These are phyloP conservation scores for Myrica gale DNA, from an alignment of 306 rosid genomes.

Conservation along the genomic window DNA sequence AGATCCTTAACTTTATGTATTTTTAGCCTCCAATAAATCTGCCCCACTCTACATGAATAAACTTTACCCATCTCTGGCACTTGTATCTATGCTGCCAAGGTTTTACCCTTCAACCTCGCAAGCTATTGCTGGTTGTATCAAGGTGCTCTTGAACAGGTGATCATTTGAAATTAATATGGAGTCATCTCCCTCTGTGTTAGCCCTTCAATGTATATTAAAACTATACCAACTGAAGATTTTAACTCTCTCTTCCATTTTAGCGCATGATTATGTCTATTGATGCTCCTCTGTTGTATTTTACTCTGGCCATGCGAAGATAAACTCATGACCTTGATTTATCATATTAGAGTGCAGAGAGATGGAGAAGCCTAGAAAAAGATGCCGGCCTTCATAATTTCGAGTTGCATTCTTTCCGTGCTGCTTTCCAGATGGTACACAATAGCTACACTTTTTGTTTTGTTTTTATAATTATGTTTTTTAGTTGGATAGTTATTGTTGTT, in stretches of 20 bases:
- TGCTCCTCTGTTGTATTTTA: neutral
- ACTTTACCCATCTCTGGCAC: too few relatives aligned
- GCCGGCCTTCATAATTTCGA: slow-evolving; percentile 80
- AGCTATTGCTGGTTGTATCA: neutral
- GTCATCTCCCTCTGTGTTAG: neutral
- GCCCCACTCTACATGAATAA: too few relatives aligned
- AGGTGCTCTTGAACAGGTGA: neutral
- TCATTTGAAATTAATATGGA: neutral
- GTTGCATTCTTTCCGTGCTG: slow-evolving; percentile 88
- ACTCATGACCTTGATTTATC: slow-evolving; percentile 26
- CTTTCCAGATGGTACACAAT: slow-evolving; percentile 79
- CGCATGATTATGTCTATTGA: neutral
- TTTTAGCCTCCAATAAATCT: too few relatives aligned
- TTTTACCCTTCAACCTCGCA: too few relatives aligned
- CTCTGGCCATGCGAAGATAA: slow-evolving; percentile 7
- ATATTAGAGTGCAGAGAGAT: slow-evolving; percentile 91
- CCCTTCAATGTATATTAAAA: neutral
- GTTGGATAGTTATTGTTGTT: neutral
- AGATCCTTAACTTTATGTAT: too few relatives aligned
- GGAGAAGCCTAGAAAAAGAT: slow-evolving; percentile 66
- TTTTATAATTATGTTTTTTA: neutral
- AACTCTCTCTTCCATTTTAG: neutral
- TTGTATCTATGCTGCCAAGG: too few relatives aligned
- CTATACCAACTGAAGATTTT: neutral
- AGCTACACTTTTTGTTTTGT: slow-evolving; percentile 16